Percentiles rank a stretch among this genome's conserved stretches.
Conservation (phyloP, 2,329 filamentous ascomycete genomes). For the Diaporthe helianthi region DNA sequence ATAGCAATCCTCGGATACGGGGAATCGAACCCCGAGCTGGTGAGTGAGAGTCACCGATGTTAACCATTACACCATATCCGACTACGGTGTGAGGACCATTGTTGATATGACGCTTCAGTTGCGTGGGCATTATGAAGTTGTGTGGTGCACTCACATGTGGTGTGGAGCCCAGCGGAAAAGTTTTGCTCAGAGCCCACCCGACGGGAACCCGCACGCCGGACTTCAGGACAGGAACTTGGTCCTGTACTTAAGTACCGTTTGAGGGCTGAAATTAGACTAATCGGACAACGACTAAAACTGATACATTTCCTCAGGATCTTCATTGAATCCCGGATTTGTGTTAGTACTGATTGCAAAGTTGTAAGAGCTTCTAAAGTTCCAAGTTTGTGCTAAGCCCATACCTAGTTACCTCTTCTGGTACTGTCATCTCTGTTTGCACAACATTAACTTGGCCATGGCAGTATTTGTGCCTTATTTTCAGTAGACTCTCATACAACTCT, state of each 20-base stretch:
- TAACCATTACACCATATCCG: conserved; percentile 27
- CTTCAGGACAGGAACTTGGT: too few species aligned
- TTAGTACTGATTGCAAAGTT: too few species aligned
- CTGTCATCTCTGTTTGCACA: not conserved
- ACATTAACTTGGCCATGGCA: not conserved
- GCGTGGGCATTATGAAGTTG: not conserved
- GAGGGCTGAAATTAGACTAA: not conserved
- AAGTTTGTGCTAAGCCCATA: not conserved
- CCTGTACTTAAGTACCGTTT: too few species aligned
- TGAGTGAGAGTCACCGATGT: conserved; percentile 26
- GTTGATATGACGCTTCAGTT: not conserved
- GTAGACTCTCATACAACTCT: not conserved
- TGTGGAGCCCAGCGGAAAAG: conserved; percentile 1
- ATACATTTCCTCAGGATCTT: too few species aligned
- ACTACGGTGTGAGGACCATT: conserved; percentile 23
- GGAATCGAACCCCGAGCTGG: conserved; percentile 26
- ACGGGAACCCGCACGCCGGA: not conserved
- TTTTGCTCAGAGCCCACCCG: conserved; percentile 17
- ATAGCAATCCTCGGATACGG: conserved; percentile 3
- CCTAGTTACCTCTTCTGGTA: too few species aligned
- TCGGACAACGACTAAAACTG: not conserved
- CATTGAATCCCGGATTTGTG: too few species aligned
- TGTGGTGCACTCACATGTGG: too few species aligned
- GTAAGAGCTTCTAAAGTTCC: not conserved
- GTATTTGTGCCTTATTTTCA: not conserved